Percentiles rank a stretch among this genome's conserved stretches.
These are phyloP conservation scores for Ilex paraguariensis DNA, from an alignment of 305 asterid genomes.

Conservation along the genomic window DNA sequence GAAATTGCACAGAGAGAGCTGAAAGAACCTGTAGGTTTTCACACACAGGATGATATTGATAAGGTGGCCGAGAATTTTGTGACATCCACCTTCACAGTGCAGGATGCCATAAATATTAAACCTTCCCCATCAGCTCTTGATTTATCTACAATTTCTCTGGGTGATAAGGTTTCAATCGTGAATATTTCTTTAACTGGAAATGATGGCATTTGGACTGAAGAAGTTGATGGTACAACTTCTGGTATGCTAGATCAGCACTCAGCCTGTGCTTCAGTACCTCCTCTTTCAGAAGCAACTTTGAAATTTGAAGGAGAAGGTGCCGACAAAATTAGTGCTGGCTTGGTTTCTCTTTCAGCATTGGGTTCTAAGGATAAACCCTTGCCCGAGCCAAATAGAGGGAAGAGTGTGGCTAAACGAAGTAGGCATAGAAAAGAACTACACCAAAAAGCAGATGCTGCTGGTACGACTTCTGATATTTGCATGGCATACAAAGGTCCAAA, in stretches of 20 bases:
- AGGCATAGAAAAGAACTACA: constrained; percentile 47
- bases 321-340: constrained; percentile 17
- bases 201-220: constrained; percentile 14
- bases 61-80: constrained; percentile 17
- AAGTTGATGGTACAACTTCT: constrained; percentile 18
- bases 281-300: constrained; percentile 29
- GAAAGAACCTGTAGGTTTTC: constrained; percentile 26
- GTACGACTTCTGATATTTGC: constrained; percentile 70
- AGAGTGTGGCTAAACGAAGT: constrained; percentile 26
- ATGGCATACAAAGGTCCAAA: constrained; percentile 87
- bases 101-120: constrained; percentile 20
- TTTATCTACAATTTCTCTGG: constrained; percentile 13
- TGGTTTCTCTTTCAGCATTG: constrained; percentile 27
- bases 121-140: constrained; percentile 15
- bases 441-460: constrained; percentile 66
- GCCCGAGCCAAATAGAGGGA: constrained; percentile 37
- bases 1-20: constrained; percentile 13
- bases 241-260: constrained; percentile 21
- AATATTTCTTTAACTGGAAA: constrained; percentile 16
- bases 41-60: constrained; percentile 21
- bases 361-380: constrained; percentile 41
- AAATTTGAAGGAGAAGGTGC: constrained; percentile 34
- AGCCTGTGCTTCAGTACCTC: constrained; percentile 16
- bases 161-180: constrained; percentile 19
- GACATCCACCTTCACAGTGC: constrained; percentile 18